Conservation (phyloP, 2,329 filamentous ascomycete species). For the Fulvia fulva region DNA sequence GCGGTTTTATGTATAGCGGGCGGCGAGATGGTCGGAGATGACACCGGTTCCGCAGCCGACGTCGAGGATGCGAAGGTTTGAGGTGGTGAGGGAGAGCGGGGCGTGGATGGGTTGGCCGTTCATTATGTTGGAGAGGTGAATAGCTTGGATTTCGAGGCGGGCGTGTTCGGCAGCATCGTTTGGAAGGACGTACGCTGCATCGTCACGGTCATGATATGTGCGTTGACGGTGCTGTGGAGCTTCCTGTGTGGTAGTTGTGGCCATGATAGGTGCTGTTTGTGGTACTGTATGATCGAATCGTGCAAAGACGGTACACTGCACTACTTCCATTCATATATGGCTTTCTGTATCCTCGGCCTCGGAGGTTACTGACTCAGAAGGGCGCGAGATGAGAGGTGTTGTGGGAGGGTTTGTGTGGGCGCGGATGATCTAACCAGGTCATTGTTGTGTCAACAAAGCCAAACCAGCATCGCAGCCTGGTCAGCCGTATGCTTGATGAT, state of each 20-base stretch:
- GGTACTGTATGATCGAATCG: neutral
- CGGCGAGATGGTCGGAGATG: conserved; percentile 26
- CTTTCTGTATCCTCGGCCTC: no score
- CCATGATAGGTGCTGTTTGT: neutral
- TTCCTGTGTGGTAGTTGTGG: neutral
- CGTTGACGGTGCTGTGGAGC: neutral
- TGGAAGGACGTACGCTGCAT: neutral
- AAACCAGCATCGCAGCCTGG: neutral
- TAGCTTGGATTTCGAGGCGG: conserved; percentile 22
- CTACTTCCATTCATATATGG: no score
- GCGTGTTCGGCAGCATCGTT: conserved; percentile 20
- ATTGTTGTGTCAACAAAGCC: neutral
- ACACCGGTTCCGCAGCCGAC: conserved; percentile 30
- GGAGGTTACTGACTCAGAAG: no score
- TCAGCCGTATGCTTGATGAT: no score
- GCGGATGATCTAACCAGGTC: neutral
- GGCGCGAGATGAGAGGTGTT: no score
- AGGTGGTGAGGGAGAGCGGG: conserved; percentile 9
- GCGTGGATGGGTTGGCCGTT: conserved; percentile 20
- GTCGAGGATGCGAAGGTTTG: conserved; percentile 28
- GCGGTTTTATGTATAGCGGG: conserved; percentile 20
- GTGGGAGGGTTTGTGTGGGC: neutral
- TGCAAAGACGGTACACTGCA: no score
- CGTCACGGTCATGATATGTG: neutral
- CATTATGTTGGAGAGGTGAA: conserved; percentile 20